A percentile compares a stretch with the other conserved stretches of the same genome.
These are phyloP conservation scores for Paspalum notatum DNA, from an alignment of 176 grass and related monocot genomes.

Conservation along the genomic window DNA sequence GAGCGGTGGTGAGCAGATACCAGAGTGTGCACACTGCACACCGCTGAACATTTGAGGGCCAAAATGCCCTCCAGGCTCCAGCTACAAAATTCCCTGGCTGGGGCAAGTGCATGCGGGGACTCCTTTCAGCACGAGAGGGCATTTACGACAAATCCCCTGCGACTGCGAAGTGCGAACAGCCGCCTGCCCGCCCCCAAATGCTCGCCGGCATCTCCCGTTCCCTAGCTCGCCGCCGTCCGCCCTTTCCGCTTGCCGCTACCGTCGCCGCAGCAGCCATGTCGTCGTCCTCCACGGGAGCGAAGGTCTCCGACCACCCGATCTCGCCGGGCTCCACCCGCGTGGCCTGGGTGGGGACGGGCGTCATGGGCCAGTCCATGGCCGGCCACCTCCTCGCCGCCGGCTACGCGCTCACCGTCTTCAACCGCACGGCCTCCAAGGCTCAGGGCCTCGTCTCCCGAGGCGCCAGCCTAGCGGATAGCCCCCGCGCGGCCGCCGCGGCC, in stretches of 20 bases:
- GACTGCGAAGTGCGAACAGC: background rate
- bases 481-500: slow-evolving; percentile 49
- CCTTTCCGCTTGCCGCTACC: slow-evolving; percentile 17
- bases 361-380: slow-evolving; percentile 96
- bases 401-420: slow-evolving; percentile 83
- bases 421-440: slow-evolving; percentile 73
- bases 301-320: slow-evolving; percentile 29
- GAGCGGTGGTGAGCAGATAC: no score
- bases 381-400: slow-evolving; percentile 80
- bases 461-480: slow-evolving; percentile 52
- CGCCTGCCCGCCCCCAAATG: slow-evolving; percentile 45
- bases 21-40: no score
- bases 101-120: no score
- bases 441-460: slow-evolving; percentile 64
- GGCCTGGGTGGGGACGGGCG: slow-evolving; percentile 90
- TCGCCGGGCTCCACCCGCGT: slow-evolving; percentile 59
- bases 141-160: no score
- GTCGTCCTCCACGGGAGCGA: slow-evolving; percentile 34
- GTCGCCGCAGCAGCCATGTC: slow-evolving; percentile 47
- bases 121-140: no score
- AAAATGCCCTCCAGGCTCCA: no score
- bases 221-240: slow-evolving; percentile 39
- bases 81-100: no score
- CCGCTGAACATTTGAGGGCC: no score
- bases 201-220: slow-evolving; percentile 37